Evolutionary conservation across 306 rosid genomes (phyloP), one percentile per base, ranked within the genome.

Genomic region (Vigna mungo): DNA sequence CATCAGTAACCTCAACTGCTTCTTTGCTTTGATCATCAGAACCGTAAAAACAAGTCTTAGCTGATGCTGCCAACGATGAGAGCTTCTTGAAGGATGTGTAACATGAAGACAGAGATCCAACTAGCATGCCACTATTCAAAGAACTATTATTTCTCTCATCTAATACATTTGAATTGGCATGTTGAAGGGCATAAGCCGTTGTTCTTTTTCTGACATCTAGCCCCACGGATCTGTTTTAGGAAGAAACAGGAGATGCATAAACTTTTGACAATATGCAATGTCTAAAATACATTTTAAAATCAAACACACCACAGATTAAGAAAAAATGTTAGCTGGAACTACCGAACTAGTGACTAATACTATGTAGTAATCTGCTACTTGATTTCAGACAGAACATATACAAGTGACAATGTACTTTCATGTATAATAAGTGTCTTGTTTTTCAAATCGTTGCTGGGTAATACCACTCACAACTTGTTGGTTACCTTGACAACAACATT

Each of bases 201-300:
- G 64, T 67, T 27, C 25, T 73, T 70, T 66, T 84, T 71, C 86
- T 67, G 85, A 74, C 36, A 47, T 83, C 86, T 83, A 68, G 77
- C 75, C 82, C 77, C 12, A 67, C 59, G 52, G 76, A 86, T 74
- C 69, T 67, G 75, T 88, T 83, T 85, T 44, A 74, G 78, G 80
- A 51, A 71, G 74, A 58, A 61, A 32, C 68, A 61, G 6, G 23
- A 3, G 46, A 32, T 16, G 46, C 23, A 55, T 46, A 27, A 75
- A 80, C 78, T 62, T 66, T 32, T 62, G 75, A 72, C 53, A 37
- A 61, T 7, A 7, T 69, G 41, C 16, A 17, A 44, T 63, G 44
- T 37, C 72, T 59, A 39, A 61, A 8, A 62, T 62, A 13, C 13
- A 34, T n/a, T 16, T n/a, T 4, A 6, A 41, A 71, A 23, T 55